A percentile compares a stretch with the other conserved stretches of the same genome.
These are phyloP conservation scores for Casuarina cunninghamiana DNA, from an alignment of 306 rosid species.

Conservation along the genomic window DNA sequence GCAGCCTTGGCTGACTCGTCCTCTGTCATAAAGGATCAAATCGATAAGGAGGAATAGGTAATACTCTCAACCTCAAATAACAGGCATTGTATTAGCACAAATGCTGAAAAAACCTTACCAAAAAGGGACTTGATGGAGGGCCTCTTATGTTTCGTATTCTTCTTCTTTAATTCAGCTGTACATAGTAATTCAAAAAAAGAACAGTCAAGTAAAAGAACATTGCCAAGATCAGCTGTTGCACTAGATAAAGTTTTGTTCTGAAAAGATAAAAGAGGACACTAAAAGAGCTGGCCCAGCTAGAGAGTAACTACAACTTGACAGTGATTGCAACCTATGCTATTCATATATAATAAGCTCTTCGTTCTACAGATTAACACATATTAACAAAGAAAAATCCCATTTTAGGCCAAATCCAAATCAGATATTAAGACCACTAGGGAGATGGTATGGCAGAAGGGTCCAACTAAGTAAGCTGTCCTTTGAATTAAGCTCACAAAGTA, in stretches of 20 bases:
- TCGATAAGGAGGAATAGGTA: background rate
- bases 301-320: background rate
- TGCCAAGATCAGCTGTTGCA: constrained; percentile 11
- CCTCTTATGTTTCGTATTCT: constrained; percentile 79
- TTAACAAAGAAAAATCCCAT: background rate
- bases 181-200: constrained; percentile 16
- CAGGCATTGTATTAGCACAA: background rate
- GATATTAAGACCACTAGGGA: background rate
- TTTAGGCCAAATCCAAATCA: background rate
- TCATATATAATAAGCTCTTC: background rate
- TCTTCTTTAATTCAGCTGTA: constrained; percentile 96
- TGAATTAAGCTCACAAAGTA: background rate
- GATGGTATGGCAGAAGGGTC: background rate
- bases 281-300: background rate
- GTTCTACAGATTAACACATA: background rate
- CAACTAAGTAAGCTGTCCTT: background rate
- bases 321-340: background rate
- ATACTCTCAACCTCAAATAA: background rate
- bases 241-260: constrained; percentile 1
- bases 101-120: constrained; percentile 52
- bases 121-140: constrained; percentile 92
- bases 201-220: constrained; percentile 13
- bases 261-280: background rate
- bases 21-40: constrained; percentile 45
- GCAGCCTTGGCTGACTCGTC: constrained; percentile 62